Evolutionary conservation across 208 protist genomes (phyloP).

Genomic region (Tritrichomonas musculus): DNA sequence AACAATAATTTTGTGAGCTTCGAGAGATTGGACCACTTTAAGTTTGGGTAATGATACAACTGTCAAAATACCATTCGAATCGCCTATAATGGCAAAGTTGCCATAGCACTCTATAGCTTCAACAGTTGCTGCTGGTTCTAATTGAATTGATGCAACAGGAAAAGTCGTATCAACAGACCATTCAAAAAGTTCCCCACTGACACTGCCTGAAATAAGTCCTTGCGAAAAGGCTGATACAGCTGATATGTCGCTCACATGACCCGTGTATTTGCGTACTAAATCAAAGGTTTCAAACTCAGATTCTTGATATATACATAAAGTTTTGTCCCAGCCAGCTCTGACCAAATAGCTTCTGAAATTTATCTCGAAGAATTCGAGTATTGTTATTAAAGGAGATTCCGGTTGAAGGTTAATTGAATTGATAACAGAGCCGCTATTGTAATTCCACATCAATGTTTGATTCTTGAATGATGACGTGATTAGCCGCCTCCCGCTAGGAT

Average conservation of each 20-base stretch:
- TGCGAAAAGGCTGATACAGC: not conserved
- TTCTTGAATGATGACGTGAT: not conserved
- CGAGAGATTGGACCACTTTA: not conserved
- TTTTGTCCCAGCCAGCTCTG: not conserved
- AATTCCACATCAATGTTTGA: not conserved
- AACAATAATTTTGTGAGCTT: not conserved
- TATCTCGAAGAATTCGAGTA: not conserved
- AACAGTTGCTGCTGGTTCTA: not conserved
- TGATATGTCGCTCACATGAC: not conserved
- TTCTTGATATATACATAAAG: not conserved
- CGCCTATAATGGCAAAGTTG: not conserved
- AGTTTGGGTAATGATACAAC: not conserved
- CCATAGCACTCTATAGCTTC: not conserved
- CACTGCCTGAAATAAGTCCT: not conserved
- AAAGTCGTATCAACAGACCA: slow-evolving; percentile 20
- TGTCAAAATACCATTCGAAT: not conserved
- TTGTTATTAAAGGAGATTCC: not conserved
- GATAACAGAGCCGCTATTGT: not conserved
- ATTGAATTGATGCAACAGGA: not conserved
- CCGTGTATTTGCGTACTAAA: not conserved
- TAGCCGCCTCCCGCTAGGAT: not conserved
- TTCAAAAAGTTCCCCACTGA: not conserved
- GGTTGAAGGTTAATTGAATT: not conserved
- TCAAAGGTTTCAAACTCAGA: not conserved
- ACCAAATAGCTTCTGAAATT: not conserved